Percentiles rank a stretch among this genome's conserved stretches.
Conservation (phyloP, 495 filamentous ascomycete species). For the Xylaria venustula region DNA sequence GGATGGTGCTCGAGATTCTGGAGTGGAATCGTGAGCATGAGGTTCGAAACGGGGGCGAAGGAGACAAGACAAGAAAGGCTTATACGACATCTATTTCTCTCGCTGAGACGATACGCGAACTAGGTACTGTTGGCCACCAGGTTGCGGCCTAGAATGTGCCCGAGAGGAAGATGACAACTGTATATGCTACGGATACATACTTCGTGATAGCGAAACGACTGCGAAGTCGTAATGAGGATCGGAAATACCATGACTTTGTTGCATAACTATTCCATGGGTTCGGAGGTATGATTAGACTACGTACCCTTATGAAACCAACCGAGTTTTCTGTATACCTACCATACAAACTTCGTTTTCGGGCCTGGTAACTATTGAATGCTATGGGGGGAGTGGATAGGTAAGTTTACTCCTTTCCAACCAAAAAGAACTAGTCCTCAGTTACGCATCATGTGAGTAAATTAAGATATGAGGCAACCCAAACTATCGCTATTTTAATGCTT, state of each 20-base stretch:
- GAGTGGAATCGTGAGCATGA: slow-evolving; percentile 51
- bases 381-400: too few species aligned
- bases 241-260: neutral
- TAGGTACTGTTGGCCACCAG: slow-evolving; percentile 19
- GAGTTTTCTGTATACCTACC: too few species aligned
- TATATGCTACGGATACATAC: neutral
- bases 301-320: too few species aligned
- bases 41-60: slow-evolving; percentile 11
- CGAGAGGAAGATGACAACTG: neutral
- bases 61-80: slow-evolving; percentile 21
- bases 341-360: too few species aligned
- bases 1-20: slow-evolving; percentile 52
- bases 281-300: neutral
- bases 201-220: neutral
- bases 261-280: neutral
- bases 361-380: too few species aligned
- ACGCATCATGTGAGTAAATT: too few species aligned
- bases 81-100: slow-evolving; percentile 41
- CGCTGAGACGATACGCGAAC: slow-evolving; percentile 38
- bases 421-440: too few species aligned
- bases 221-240: neutral
- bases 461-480: neutral
- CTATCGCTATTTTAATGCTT: too few species aligned
- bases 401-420: too few species aligned
- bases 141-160: slow-evolving; percentile 1